A percentile compares a stretch with the other conserved stretches of the same genome.
These are phyloP conservation scores for Opeltia flavorubescens DNA, from an alignment of 495 filamentous ascomycete species.

Conservation along the genomic window DNA sequence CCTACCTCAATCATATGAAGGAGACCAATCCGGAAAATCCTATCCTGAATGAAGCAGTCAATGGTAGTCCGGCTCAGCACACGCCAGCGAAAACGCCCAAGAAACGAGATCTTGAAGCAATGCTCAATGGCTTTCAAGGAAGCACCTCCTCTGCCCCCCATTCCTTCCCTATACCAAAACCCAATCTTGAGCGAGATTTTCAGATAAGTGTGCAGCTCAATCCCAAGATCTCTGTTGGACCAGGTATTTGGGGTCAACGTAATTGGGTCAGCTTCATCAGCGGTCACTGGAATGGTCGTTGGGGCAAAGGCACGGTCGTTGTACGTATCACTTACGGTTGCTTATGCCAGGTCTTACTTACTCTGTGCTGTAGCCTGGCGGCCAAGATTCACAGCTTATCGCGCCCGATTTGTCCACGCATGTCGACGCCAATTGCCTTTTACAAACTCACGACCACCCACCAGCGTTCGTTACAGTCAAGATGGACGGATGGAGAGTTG, in stretches of 20 bases:
- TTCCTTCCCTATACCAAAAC: conserved; percentile 39
- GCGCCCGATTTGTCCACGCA: conserved; percentile 40
- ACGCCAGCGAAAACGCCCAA: conserved; percentile 14
- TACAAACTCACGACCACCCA: conserved; percentile 44
- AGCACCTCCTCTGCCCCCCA: conserved; percentile 18
- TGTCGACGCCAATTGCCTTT: conserved; percentile 37
- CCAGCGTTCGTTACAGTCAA: conserved; percentile 46
- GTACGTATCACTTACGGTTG: conserved; percentile 24
- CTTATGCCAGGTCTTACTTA: neutral
- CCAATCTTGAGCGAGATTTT: conserved; percentile 44
- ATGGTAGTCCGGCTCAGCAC: conserved; percentile 31
- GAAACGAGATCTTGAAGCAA: conserved; percentile 18
- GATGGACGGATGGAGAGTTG: conserved; percentile 41
- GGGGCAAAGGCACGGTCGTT: conserved; percentile 44
- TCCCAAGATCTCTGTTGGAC: conserved; percentile 37
- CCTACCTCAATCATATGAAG: conserved; percentile 43
- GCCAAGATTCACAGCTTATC: conserved; percentile 44
- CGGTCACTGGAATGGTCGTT: conserved; percentile 45
- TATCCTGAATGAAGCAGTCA: conserved; percentile 40
- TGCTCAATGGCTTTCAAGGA: conserved; percentile 15
- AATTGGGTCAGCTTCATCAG: conserved; percentile 44
- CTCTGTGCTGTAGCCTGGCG: conserved; percentile 31
- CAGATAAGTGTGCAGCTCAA: conserved; percentile 49
- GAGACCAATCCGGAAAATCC: conserved; percentile 45
- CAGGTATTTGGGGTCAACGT: conserved; percentile 39